Evolutionary conservation across 768 basidiomycete genomes (phyloP), one percentile per base, ranked within the genome.

Genomic region (Chalciporus piperatus): DNA sequence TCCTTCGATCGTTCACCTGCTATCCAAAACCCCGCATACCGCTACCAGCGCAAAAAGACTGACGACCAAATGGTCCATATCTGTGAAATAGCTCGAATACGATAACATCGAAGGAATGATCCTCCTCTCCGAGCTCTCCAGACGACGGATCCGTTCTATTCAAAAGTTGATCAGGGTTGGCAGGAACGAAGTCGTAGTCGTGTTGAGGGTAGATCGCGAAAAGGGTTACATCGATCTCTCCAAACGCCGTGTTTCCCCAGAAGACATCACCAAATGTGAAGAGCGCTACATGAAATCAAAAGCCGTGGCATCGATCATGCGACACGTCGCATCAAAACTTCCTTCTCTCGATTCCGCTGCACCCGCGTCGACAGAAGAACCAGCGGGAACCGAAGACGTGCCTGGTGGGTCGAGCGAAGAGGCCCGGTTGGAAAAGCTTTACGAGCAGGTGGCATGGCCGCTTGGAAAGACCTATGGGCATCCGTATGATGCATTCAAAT

Each of bases 51-150:
- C 38, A 28, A 33, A 13, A 7, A n/a, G 1, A 14, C 39, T 16
- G 16, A 47, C 42, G 12, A 4, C 50, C 22, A 16, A 54, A 42
- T 19, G 27, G 40, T 25, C 9, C 12, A 11, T 20, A 7, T 32
- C 30, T 10, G 11, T 32, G 11, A 10, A 14, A 42, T 59, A 97
- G 95, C 87, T 98, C 61, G 96, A 98, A 72, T 98, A 99, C 66
- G 96, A 99, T 70, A 95, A 95, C 68, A 97, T 95, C 47, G 97
- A 99, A 70, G 97, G 97, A 59, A 99, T 99, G 97, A 99, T 99
- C 60, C 74, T 98, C 12, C 85, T 99, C n/a, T 97, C 97, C 2
- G 97, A 98, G 68, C 85, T 99, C 2, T 98, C 95, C 5, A 76
- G 97, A 62, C 80, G 97, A 63, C 96, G 96, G 64, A 99, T 99